phyloP scores from a whole-genome alignment of 352 stramenopile species.

The Phytopythium kandeliae region DNA sequence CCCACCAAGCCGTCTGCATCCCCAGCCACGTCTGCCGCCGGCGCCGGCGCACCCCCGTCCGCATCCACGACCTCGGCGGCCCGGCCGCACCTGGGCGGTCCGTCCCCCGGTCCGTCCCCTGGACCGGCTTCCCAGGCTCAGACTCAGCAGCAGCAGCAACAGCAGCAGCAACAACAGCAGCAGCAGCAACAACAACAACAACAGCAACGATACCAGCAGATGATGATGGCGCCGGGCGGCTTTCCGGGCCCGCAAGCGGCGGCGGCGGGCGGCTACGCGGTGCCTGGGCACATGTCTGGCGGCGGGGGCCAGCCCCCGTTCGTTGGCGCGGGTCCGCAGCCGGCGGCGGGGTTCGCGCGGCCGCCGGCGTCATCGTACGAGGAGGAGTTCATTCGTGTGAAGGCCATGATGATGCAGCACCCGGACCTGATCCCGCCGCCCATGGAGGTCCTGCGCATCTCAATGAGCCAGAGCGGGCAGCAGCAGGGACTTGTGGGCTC shows the following conservation, averaged over 20 bases:
- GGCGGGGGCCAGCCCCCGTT: slow-evolving; percentile 29
- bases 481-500: slow-evolving; percentile 48
- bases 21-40: background rate
- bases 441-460: slow-evolving; percentile 84
- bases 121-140: slow-evolving; percentile 3
- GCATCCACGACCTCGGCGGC: slow-evolving; percentile 53
- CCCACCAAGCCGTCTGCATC: slow-evolving; percentile 6
- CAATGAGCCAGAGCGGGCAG: slow-evolving; percentile 57
- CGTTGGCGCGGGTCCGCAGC: slow-evolving; percentile 45
- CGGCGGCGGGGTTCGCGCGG: slow-evolving; percentile 39
- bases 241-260: slow-evolving; percentile 35
- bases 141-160: slow-evolving; percentile 26
- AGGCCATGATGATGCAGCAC: slow-evolving; percentile 88
- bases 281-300: slow-evolving; percentile 39
- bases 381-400: slow-evolving; percentile 82
- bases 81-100: slow-evolving; percentile 57
- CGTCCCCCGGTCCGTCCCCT: slow-evolving; percentile 10
- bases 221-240: slow-evolving; percentile 9
- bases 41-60: background rate
- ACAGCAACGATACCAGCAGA: slow-evolving; percentile 46
- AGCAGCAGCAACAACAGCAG: slow-evolving; percentile 12
- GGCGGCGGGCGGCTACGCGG: slow-evolving; percentile 22
- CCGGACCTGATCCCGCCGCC: slow-evolving; percentile 80
- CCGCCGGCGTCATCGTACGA: slow-evolving; percentile 68
- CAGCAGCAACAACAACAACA: slow-evolving; percentile 11